phyloP scores from a whole-genome alignment of 176 grass and related monocot species.

The Cenchrus fungigraminus region DNA sequence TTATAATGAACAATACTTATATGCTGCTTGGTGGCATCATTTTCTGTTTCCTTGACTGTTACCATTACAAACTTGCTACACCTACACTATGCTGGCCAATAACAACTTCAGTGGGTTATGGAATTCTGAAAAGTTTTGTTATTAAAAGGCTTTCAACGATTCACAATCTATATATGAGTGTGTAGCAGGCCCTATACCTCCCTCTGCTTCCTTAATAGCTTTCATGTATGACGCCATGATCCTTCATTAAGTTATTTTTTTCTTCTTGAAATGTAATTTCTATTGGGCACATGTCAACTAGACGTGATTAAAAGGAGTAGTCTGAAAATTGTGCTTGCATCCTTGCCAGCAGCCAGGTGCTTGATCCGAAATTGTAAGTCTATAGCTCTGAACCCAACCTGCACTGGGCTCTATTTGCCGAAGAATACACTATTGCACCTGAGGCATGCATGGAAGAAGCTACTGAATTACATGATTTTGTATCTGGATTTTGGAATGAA shows the following conservation, averaged over 20 bases:
- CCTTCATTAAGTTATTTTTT: constrained; percentile 18
- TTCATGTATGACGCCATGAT: neutral
- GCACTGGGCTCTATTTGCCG: neutral
- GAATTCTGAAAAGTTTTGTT: neutral
- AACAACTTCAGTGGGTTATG: neutral
- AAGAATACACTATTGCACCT: neutral
- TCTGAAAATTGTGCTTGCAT: constrained; percentile 14
- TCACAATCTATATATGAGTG: neutral
- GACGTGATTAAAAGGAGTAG: neutral
- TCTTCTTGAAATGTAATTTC: constrained; percentile 19
- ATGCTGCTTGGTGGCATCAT: constrained; percentile 1
- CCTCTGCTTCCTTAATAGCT: neutral
- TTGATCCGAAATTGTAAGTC: neutral
- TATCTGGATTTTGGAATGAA: constrained; percentile 19
- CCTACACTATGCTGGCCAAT: constrained; percentile 4
- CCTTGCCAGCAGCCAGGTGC: neutral
- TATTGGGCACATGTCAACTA: neutral
- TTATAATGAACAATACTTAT: neutral
- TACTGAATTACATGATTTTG: constrained; percentile 23
- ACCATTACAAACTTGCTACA: neutral
- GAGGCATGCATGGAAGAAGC: neutral
- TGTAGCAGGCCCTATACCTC: constrained; percentile 1
- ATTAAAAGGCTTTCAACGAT: constrained; percentile 4
- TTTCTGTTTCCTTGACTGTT: constrained; percentile 11
- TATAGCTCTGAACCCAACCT: neutral